phyloP scores from a whole-genome alignment of 306 rosid genomes.

The Phaseolus lunatus region DNA sequence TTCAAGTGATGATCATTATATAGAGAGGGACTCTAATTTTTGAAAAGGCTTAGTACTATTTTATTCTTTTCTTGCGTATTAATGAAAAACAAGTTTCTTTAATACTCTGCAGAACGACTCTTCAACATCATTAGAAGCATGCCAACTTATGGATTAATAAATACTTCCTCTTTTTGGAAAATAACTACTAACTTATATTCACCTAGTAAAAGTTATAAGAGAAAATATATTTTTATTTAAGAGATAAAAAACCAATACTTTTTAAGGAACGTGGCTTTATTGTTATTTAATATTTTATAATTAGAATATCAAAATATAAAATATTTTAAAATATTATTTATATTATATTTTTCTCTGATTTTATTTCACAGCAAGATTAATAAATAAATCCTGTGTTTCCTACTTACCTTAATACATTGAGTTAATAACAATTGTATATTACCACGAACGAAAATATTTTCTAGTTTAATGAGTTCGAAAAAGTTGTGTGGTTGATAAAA shows the following conservation, averaged over 20 bases:
- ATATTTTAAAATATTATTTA: too few species aligned
- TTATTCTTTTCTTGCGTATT: neutral
- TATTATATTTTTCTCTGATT: too few species aligned
- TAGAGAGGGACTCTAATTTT: neutral
- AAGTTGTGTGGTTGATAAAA: too few species aligned
- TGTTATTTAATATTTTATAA: neutral
- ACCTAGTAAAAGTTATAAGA: neutral
- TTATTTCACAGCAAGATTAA: too few species aligned
- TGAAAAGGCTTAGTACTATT: neutral
- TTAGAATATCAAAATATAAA: neutral
- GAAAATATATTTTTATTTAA: neutral
- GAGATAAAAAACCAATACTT: neutral
- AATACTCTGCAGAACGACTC: neutral
- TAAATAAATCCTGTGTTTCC: too few species aligned
- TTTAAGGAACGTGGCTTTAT: neutral
- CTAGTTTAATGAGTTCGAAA: too few species aligned
- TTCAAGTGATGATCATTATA: slow-evolving; percentile 7
- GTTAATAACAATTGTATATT: too few species aligned
- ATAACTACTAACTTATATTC: neutral
- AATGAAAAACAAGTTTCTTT: neutral
- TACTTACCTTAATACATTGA: too few species aligned
- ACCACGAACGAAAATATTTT: too few species aligned
- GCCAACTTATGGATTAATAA: too few species aligned
- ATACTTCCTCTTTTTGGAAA: neutral
- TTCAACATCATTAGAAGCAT: neutral